Conservation (phyloP, 345 rosid genomes). For the Erysimum cheiranthoides region DNA sequence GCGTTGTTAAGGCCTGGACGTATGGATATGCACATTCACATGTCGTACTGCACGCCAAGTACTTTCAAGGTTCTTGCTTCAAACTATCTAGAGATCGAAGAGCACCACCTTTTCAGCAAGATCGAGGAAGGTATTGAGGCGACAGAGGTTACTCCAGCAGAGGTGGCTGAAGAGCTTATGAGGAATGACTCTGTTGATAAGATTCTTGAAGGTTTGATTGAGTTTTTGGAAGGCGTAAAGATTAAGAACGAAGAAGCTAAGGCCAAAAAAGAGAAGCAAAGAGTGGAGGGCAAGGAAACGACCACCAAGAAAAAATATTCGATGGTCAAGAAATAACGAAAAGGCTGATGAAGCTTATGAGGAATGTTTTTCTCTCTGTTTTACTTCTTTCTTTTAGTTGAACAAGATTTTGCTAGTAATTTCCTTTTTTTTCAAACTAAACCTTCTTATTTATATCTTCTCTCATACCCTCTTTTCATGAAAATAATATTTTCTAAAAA, state of each 20-base stretch:
- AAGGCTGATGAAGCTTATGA: conserved; percentile 36
- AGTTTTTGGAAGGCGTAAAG: conserved; percentile 46
- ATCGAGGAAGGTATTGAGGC: conserved; percentile 45
- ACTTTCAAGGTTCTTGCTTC: conserved; percentile 48
- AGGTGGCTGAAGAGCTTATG: conserved; percentile 56
- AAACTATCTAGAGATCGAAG: conserved; percentile 48
- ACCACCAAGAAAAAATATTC: not conserved
- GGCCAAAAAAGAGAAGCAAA: conserved; percentile 10
- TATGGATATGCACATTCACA: conserved; percentile 72
- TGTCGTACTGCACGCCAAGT: conserved; percentile 56
- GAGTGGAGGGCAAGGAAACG: conserved; percentile 8
- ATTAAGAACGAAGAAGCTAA: conserved; percentile 32
- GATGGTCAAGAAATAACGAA: conserved; percentile 33
- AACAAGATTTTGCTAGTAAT: not conserved
- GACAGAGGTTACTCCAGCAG: conserved; percentile 53
- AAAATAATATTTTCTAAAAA: not conserved
- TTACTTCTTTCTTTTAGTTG: not conserved
- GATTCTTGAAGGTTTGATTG: conserved; percentile 42
- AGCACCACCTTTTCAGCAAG: conserved; percentile 42
- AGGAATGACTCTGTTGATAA: conserved; percentile 48
- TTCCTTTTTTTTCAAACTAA: not conserved
- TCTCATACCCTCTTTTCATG: not conserved
- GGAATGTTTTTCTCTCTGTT: not conserved
- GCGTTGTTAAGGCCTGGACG: conserved; percentile 68
- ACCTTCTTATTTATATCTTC: not conserved